phyloP scores from a whole-genome alignment of 306 rosid genomes.

The Lablab purpureus region DNA sequence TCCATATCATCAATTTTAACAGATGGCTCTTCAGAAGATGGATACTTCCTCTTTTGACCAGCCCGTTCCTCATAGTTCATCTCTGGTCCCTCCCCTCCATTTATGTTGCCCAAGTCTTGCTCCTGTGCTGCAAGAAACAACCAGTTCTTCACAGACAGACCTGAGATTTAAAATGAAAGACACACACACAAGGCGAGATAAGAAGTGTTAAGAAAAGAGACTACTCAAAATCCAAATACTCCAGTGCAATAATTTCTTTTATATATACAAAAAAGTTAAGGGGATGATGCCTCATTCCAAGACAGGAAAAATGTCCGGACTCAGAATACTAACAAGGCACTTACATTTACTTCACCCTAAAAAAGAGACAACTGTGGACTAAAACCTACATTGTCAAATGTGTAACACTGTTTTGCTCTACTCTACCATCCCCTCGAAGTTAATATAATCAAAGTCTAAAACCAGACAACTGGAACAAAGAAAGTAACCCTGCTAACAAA shows the following conservation, averaged over 20 bases:
- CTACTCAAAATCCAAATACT: slow-evolving; percentile 44
- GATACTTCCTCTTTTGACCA: slow-evolving; percentile 80
- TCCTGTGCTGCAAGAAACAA: slow-evolving; percentile 64
- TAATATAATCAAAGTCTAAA: slow-evolving; percentile 29
- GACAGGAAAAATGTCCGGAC: neutral
- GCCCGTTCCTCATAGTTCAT: slow-evolving; percentile 56
- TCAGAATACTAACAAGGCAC: neutral
- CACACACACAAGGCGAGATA: slow-evolving; percentile 58
- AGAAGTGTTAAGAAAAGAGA: slow-evolving; percentile 60
- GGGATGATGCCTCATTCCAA: neutral
- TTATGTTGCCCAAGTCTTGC: slow-evolving; percentile 58
- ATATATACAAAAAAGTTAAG: neutral
- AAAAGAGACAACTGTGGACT: neutral
- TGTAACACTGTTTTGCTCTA: neutral
- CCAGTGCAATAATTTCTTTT: neutral
- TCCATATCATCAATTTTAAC: slow-evolving; percentile 69
- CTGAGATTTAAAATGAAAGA: slow-evolving; percentile 35
- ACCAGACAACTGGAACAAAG: slow-evolving; percentile 2
- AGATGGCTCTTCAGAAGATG: slow-evolving; percentile 65
- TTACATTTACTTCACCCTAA: neutral
- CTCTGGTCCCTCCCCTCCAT: slow-evolving; percentile 58
- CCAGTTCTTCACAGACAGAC: slow-evolving; percentile 31
- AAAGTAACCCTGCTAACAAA: slow-evolving; percentile 31
- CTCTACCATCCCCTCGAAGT: neutral
- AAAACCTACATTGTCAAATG: neutral